Percentiles rank a stretch among this genome's conserved stretches.
phyloP scores from a whole-genome alignment of 768 basidiomycete species.

The Mycena capillaripes region DNA sequence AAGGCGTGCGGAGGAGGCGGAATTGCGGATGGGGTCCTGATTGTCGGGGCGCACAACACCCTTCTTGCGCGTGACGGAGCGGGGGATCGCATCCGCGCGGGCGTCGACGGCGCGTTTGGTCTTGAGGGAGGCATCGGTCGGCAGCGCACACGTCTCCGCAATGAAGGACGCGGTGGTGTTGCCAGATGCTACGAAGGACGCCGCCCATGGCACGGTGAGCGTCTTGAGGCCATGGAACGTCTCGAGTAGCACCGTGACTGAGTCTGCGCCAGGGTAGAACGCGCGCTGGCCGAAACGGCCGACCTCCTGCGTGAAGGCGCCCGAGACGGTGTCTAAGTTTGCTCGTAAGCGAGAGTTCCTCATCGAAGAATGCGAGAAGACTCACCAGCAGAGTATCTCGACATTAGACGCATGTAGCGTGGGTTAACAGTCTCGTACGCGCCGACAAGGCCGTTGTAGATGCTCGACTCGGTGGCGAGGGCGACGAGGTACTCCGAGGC shows the following conservation, averaged over 20 bases:
- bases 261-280: slow-evolving; percentile 34
- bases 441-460: slow-evolving; percentile 36
- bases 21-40: slow-evolving; percentile 12
- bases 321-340: slow-evolving; percentile 19
- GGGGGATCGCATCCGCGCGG: neutral
- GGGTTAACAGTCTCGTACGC: slow-evolving; percentile 33
- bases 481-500: slow-evolving; percentile 24
- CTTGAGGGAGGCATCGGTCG: neutral
- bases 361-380: neutral
- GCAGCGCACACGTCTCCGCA: slow-evolving; percentile 19
- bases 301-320: slow-evolving; percentile 35
- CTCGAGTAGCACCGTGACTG: slow-evolving; percentile 16
- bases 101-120: slow-evolving; percentile 10
- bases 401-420: slow-evolving; percentile 35
- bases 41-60: slow-evolving; percentile 27
- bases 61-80: slow-evolving; percentile 7
- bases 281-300: slow-evolving; percentile 35
- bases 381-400: slow-evolving; percentile 31
- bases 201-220: slow-evolving; percentile 35
- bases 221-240: slow-evolving; percentile 17
- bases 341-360: neutral
- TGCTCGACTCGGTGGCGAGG: slow-evolving; percentile 31
- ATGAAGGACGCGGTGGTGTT: slow-evolving; percentile 35
- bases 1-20: neutral
- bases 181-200: slow-evolving; percentile 30